Base-by-base conservation (phyloP, 108 stramenopile genomes). In the Phaeodactylum tricornutum region DNA sequence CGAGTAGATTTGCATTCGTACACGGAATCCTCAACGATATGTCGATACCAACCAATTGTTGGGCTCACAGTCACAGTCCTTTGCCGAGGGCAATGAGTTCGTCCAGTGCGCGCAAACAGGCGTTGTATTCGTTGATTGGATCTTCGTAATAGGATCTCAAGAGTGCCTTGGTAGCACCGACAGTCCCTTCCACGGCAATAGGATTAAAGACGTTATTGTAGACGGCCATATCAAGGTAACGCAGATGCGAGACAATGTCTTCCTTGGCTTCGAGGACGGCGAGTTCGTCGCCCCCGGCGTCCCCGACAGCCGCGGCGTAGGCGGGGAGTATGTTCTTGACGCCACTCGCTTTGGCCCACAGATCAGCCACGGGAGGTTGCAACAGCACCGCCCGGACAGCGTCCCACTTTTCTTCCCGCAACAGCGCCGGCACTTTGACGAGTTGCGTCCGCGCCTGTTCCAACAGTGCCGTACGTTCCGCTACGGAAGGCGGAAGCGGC, bases 161-260 rank as follows among this genome's bases (percentile, higher is more conserved):
- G 32, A 91, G 50, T 26, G 69, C 77, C 43, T 81, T 81, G 20
- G 81, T 76, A 16, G 84, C 88, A 4, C 79, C 79, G 22, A 40
- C 58, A 26, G 36, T 53, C 7, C 81, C 84, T 49, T 83, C 81
- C 3, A 57, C 64, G 4, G 59, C 64, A 38, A 84, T 85, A 7
- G 88, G 88, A 63, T 83, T 84, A 47, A 91, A 91, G 26, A 74
- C 67, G 44, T 91, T 91, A 49, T 85, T 85, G 55, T 91, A 91
- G 4, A 75, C 84, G 1, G 84, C 76, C 84, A 91, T 87, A 58
- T 91, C 88, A 9, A 91, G 49, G 55, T 72, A 91, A 23, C 84
- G 47, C 51, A 91, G 66, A 56, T 84, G 88, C 25, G 54, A 44
- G n/a, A 67, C 27, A 6, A 68, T 28, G 16, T 91, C 88, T 42